Percentiles rank a stretch among this genome's conserved stretches.
Evolutionary conservation across 2,329 filamentous ascomycete genomes (phyloP).

Genomic region (Podosphaera aphanis): DNA sequence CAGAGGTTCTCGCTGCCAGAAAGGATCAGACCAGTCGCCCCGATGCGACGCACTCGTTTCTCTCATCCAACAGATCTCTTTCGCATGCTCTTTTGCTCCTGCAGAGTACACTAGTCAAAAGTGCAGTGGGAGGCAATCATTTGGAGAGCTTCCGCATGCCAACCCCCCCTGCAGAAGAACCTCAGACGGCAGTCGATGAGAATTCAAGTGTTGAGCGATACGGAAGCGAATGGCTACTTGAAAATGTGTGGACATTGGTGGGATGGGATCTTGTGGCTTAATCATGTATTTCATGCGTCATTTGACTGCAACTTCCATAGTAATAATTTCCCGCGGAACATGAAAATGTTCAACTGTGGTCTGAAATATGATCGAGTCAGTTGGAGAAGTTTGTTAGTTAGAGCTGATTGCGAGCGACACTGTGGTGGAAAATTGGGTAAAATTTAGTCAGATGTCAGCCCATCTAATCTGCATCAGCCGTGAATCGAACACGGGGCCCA

Average conservation of each 20-base stretch:
- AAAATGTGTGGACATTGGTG: conserved; percentile 1
- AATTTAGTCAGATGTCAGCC: too few relatives aligned
- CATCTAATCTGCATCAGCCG: conserved; percentile 1
- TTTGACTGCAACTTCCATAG: too few relatives aligned
- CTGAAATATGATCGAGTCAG: too few relatives aligned
- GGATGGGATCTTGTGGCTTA: conserved; percentile 3
- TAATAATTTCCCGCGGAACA: too few relatives aligned
- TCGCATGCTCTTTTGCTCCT: conserved; percentile 6
- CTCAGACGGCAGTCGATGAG: too few relatives aligned
- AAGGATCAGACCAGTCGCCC: background rate
- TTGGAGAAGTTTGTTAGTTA: too few relatives aligned
- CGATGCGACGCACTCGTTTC: background rate
- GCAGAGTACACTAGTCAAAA: conserved; percentile 10
- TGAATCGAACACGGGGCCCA: conserved; percentile 2
- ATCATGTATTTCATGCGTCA: background rate
- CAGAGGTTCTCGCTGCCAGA: conserved; percentile 6
- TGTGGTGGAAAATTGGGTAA: too few relatives aligned
- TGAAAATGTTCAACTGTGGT: too few relatives aligned
- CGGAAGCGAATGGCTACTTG: conserved; percentile 1
- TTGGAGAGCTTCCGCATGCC: conserved; percentile 8
- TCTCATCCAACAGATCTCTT: conserved; percentile 3
- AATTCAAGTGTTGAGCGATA: background rate
- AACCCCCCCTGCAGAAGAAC: conserved; percentile 2
- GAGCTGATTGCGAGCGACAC: too few relatives aligned
- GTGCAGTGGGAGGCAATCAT: conserved; percentile 6